Percentiles rank a stretch among this genome's conserved stretches.
Conservation (phyloP, 371 early-diverging fungal species). For the Mortierella sp. region DNA sequence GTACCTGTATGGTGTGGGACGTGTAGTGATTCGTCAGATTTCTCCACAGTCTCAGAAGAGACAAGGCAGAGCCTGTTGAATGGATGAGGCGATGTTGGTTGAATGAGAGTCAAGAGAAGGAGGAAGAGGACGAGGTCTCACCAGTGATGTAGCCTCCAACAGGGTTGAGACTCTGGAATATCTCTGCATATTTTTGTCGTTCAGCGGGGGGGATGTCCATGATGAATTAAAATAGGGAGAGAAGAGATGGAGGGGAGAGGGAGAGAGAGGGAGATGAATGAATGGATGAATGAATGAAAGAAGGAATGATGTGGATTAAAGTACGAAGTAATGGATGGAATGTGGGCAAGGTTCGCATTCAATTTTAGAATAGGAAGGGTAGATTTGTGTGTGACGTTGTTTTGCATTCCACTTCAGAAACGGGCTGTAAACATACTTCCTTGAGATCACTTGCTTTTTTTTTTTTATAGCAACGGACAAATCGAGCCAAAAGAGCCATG, state of each 20-base stretch:
- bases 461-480: background rate
- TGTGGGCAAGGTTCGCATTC: background rate
- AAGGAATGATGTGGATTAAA: background rate
- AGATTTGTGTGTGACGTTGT: constrained; percentile 24
- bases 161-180: constrained; percentile 74
- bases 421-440: background rate
- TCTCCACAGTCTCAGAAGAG: too few relatives aligned
- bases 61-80: too few relatives aligned
- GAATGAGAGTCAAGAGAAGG: background rate
- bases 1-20: too few relatives aligned
- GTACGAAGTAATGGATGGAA: background rate
- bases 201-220: constrained; percentile 62
- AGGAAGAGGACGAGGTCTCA: constrained; percentile 32
- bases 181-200: constrained; percentile 72
- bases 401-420: background rate
- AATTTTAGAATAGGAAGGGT: background rate
- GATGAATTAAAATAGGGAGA: constrained; percentile 2
- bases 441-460: constrained; percentile 15
- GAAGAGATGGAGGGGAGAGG: background rate
- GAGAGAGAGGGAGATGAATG: background rate
- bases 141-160: constrained; percentile 80
- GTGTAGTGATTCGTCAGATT: too few relatives aligned
- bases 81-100: background rate
- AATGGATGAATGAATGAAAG: background rate
- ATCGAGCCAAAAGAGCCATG: constrained; percentile 17